Base-by-base conservation (phyloP, 345 rosid species). In the Brassica rapa region DNA sequence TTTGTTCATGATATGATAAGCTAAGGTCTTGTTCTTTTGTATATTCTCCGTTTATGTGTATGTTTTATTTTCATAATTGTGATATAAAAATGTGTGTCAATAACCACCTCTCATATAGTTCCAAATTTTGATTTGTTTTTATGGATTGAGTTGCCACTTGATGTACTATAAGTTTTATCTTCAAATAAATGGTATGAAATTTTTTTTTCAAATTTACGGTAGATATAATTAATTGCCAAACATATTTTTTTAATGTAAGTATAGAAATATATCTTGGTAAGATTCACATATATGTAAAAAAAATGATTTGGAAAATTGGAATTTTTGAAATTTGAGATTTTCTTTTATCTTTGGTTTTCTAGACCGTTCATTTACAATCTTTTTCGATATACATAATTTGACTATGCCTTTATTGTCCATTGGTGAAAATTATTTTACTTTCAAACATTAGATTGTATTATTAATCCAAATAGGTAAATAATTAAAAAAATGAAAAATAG, bases 191-290 rank as follows among this genome's bases (percentile, higher is more conserved):
- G 11, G 6, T 59, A 30, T 59, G 41, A 16, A 11, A 19, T 25
- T 1, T 2, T 1, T 62, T 29, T 77, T 64, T 72, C 43, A 25
- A 41, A 66, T 65, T n/a, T 37, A 4, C 6, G 23, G 16, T 41
- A 64, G 7, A 8, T 0, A 9, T 0, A 62, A 55, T 37, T 29
- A 19, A 25, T 24, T 30, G 4, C 30, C 14, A 63, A 1, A 25
- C 61, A 59, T 8, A 51, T 53, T 32, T 49, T 6, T 69, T 51
- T 43, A 51, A 68, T 35, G 35, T 6, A 61, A 62, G 59, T 80
- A 80, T 16, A 25, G 14, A 46, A 66, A 51, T 8, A 12, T 53
- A 68, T 73, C 60, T 61, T 0, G 35, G 51, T 53, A 53, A 14
- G 10, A 74, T 14, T 16, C 21, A 8, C 23, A 16, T 51, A 37